phyloP scores from a whole-genome alignment of 2,329 filamentous ascomycete species.

The Colletotrichum sp. region DNA sequence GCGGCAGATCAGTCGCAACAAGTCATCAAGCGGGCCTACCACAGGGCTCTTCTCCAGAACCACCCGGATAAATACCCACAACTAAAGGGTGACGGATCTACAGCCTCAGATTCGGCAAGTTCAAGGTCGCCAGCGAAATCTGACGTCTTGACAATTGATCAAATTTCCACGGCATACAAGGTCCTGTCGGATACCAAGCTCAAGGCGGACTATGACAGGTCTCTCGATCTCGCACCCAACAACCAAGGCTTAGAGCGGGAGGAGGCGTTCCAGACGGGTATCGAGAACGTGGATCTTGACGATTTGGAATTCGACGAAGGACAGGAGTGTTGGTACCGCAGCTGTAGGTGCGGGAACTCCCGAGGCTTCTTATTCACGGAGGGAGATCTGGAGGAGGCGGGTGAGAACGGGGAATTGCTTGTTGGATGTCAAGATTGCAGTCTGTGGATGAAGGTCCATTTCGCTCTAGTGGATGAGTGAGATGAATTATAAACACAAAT shows the following conservation, averaged over 20 bases:
- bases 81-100: neutral
- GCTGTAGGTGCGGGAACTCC: conserved; percentile 69
- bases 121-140: conserved; percentile 4
- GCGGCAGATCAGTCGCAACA: conserved; percentile 41
- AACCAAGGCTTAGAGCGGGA: conserved; percentile 24
- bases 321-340: conserved; percentile 54
- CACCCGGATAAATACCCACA: conserved; percentile 64
- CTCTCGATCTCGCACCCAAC: conserved; percentile 42
- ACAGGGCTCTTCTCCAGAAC: conserved; percentile 66
- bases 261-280: conserved; percentile 57
- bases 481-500: neutral
- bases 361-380: conserved; percentile 65
- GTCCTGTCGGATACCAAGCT: conserved; percentile 56
- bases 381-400: conserved; percentile 62
- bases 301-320: conserved; percentile 61
- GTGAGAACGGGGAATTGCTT: conserved; percentile 63
- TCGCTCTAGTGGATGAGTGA: conserved; percentile 53
- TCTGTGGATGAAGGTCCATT: conserved; percentile 69
- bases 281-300: conserved; percentile 70
- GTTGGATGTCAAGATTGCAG: conserved; percentile 72
- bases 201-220: conserved; percentile 59
- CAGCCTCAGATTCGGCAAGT: neutral
- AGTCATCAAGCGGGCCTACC: conserved; percentile 67
- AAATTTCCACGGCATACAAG: conserved; percentile 65
- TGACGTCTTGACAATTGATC: conserved; percentile 59